Evolutionary conservation across 352 stramenopile genomes (phyloP).

Genomic region (Globisporangium megalacanthum): DNA sequence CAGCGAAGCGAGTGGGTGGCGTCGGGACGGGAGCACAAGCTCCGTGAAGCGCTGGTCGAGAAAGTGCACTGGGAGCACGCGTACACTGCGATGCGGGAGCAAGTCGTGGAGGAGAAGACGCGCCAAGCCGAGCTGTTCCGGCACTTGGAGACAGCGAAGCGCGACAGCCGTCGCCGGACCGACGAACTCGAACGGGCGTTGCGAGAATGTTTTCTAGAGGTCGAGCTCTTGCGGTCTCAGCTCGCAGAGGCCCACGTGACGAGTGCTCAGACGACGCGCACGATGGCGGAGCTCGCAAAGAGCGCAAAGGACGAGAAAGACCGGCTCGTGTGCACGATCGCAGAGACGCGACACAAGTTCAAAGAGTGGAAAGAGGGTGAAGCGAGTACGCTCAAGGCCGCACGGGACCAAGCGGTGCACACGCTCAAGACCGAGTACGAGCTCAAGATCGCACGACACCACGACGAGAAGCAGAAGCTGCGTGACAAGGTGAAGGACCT

Average conservation of each 20-base stretch:
- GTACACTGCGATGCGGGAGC: conserved; percentile 44
- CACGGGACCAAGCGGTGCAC: conserved; percentile 42
- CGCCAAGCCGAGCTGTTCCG: conserved; percentile 57
- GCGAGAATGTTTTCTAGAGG: conserved; percentile 31
- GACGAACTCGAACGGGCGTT: conserved; percentile 31
- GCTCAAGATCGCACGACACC: conserved; percentile 58
- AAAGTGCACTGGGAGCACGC: conserved; percentile 66
- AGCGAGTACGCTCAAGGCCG: conserved; percentile 20
- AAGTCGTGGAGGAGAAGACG: conserved; percentile 72
- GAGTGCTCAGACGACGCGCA: conserved; percentile 33
- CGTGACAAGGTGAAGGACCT: conserved; percentile 71
- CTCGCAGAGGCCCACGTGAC: conserved; percentile 37
- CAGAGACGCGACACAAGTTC: conserved; percentile 51
- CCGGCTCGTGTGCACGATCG: conserved; percentile 39
- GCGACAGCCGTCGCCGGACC: conserved; percentile 29
- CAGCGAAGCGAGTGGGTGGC: conserved; percentile 27
- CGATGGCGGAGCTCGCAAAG: conserved; percentile 37
- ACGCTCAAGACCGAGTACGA: conserved; percentile 60
- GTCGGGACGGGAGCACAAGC: conserved; percentile 56
- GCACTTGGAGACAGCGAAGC: conserved; percentile 43
- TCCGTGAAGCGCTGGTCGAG: conserved; percentile 51
- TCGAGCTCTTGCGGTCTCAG: conserved; percentile 29
- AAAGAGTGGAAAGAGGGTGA: conserved; percentile 67
- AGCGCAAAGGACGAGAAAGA: conserved; percentile 48
- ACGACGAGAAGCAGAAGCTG: conserved; percentile 70